Evolutionary conservation across 805 yeast genomes (phyloP).

Genomic region (Clavispora vitiphila): DNA sequence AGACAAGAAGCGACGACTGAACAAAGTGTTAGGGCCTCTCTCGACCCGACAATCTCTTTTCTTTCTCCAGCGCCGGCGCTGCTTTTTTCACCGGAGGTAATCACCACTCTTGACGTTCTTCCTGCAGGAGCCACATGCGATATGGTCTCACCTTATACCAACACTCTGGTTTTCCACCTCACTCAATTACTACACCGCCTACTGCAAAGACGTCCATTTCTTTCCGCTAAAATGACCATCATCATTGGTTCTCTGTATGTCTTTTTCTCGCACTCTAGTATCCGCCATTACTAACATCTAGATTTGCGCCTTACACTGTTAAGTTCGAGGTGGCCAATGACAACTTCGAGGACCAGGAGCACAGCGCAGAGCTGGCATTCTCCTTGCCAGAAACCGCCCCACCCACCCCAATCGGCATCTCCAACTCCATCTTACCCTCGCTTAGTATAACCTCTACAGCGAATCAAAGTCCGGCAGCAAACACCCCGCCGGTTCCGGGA

Average conservation of each 20-base stretch:
- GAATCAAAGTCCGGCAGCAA: constrained; percentile 15
- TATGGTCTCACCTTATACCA: no score
- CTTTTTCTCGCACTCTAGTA: neutral
- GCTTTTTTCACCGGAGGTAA: no score
- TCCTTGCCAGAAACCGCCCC: neutral
- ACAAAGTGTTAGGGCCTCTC: no score
- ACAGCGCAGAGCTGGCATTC: neutral
- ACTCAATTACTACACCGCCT: neutral
- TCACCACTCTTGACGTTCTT: no score
- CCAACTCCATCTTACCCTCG: constrained; percentile 30
- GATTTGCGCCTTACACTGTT: constrained; percentile 73
- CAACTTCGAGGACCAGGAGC: constrained; percentile 2
- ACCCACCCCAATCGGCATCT: constrained; percentile 3
- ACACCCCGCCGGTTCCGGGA: constrained; percentile 17
- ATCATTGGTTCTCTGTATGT: constrained; percentile 67
- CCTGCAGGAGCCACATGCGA: no score
- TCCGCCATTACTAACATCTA: constrained; percentile 20
- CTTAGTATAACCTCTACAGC: constrained; percentile 33
- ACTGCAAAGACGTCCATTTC: no score
- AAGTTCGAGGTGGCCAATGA: constrained; percentile 45
- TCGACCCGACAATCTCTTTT: no score
- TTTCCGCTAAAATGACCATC: constrained; percentile 52
- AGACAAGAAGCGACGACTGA: no score
- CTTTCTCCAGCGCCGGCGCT: no score
- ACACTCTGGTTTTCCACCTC: no score